These are phyloP conservation scores for Cryptosporidium parvum DNA, from an alignment of 169 alveolate genomes.

Conservation along the genomic window DNA sequence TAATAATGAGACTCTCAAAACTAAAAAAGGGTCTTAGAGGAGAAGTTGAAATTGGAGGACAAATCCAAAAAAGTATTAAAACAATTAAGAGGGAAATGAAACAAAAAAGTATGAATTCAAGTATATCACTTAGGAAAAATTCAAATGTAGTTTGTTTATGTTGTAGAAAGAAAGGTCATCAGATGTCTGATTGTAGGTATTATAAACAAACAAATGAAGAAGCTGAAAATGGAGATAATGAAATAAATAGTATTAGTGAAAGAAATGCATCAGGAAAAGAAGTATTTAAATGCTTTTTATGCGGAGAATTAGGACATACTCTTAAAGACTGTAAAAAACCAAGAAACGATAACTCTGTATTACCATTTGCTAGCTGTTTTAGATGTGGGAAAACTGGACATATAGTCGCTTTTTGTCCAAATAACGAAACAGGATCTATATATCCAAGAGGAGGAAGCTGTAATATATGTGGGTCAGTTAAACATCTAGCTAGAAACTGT, in stretches of 20 bases:
- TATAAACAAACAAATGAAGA: background rate
- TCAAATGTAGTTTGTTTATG: slow-evolving; percentile 60
- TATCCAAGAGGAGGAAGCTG: slow-evolving; percentile 74
- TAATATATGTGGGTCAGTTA: slow-evolving; percentile 69
- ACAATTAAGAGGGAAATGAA: slow-evolving; percentile 63
- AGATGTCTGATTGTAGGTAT: slow-evolving; percentile 55
- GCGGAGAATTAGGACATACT: slow-evolving; percentile 69
- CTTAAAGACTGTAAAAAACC: slow-evolving; percentile 66
- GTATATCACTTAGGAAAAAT: slow-evolving; percentile 24
- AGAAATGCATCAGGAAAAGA: background rate
- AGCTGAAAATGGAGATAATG: background rate
- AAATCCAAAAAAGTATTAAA: slow-evolving; percentile 45
- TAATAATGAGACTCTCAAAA: slow-evolving; percentile 28
- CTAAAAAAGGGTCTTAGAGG: slow-evolving; percentile 51
- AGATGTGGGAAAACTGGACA: slow-evolving; percentile 63
- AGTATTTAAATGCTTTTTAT: slow-evolving; percentile 26
- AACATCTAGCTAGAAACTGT: slow-evolving; percentile 58
- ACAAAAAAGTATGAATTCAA: slow-evolving; percentile 31
- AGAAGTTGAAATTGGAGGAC: slow-evolving; percentile 66
- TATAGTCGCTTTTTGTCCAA: slow-evolving; percentile 70
- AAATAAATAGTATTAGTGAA: background rate
- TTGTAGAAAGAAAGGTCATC: slow-evolving; percentile 71
- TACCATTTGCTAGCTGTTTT: slow-evolving; percentile 74
- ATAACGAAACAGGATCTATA: slow-evolving; percentile 40
- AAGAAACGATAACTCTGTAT: slow-evolving; percentile 37